These are phyloP conservation scores for Corymbia citriodora DNA, from an alignment of 441 rosid genomes.

Conservation along the genomic window DNA sequence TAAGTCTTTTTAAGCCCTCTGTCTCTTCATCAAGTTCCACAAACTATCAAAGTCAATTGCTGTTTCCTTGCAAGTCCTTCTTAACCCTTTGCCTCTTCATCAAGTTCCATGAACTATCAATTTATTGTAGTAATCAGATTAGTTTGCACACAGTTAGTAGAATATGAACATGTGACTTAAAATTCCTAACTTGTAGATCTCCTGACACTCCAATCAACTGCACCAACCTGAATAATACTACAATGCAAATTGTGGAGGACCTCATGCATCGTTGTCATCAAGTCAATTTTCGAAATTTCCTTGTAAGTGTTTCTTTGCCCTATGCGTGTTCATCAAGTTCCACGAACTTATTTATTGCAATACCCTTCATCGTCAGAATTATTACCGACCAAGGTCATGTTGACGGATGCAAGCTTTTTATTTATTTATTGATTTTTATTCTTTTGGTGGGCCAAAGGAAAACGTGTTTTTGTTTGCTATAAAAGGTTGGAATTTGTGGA, in stretches of 20 bases:
- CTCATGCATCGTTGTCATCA: not conserved
- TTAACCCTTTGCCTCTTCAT: not conserved
- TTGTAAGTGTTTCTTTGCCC: not conserved
- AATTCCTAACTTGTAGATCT: not conserved
- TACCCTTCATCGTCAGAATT: not conserved
- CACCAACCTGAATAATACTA: accelerated
- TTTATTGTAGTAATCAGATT: not conserved
- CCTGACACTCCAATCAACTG: not conserved
- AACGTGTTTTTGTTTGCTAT: too few relatives aligned
- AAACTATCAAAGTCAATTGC: not conserved
- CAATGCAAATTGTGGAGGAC: not conserved
- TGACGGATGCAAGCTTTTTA: not conserved
- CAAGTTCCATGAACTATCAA: not conserved
- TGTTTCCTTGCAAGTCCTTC: too few relatives aligned
- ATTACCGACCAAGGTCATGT: too few relatives aligned
- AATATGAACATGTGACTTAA: too few relatives aligned
- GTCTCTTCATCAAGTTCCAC: not conserved
- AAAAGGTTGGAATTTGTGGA: too few relatives aligned
- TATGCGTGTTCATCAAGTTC: not conserved
- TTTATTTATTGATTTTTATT: too few relatives aligned
- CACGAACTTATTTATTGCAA: not conserved
- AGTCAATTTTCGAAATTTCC: not conserved
- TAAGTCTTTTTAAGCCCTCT: not conserved
- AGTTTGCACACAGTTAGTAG: not conserved
- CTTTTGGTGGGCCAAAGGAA: too few relatives aligned